Percentiles rank a stretch among this genome's conserved stretches.
These are phyloP conservation scores for Xylaria sp. DNA, from an alignment of 2,329 filamentous ascomycete genomes.

Conservation along the genomic window DNA sequence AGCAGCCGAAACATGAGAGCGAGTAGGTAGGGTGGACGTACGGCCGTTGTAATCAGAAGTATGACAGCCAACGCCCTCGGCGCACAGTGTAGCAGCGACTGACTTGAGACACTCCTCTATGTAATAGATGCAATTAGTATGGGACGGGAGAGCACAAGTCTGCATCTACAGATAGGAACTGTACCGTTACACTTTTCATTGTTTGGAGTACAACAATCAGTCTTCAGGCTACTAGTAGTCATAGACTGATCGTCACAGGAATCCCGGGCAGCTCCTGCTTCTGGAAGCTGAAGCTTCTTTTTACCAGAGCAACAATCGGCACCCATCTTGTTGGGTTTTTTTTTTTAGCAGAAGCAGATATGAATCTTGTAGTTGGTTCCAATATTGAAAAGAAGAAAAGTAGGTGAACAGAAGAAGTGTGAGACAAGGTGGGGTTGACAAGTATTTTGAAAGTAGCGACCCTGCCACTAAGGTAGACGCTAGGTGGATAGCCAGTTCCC, in stretches of 20 bases:
- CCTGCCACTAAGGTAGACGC: neutral
- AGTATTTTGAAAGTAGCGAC: neutral
- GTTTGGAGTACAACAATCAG: conserved; percentile 19
- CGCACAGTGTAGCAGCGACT: conserved; percentile 31
- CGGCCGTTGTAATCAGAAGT: conserved; percentile 8
- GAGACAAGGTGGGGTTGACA: neutral
- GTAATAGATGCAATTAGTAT: neutral
- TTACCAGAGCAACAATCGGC: conserved; percentile 32
- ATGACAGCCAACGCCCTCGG: conserved; percentile 25
- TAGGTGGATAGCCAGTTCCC: neutral
- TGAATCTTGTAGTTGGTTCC: neutral
- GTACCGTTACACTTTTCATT: conserved; percentile 33
- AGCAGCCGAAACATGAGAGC: neutral
- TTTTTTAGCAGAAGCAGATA: neutral
- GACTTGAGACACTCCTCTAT: conserved; percentile 28
- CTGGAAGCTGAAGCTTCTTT: conserved; percentile 4
- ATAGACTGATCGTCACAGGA: conserved; percentile 1
- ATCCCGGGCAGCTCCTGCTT: neutral
- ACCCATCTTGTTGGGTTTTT: conserved; percentile 25
- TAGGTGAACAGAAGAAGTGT: neutral
- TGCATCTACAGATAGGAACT: neutral
- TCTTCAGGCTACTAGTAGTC: neutral
- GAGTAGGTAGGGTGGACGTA: neutral
- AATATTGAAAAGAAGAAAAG: conserved; percentile 11
- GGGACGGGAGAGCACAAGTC: neutral